Evolutionary conservation across 441 rosid species (phyloP), one percentile per base, ranked within the genome.

Genomic region (Lepidium campestre): DNA sequence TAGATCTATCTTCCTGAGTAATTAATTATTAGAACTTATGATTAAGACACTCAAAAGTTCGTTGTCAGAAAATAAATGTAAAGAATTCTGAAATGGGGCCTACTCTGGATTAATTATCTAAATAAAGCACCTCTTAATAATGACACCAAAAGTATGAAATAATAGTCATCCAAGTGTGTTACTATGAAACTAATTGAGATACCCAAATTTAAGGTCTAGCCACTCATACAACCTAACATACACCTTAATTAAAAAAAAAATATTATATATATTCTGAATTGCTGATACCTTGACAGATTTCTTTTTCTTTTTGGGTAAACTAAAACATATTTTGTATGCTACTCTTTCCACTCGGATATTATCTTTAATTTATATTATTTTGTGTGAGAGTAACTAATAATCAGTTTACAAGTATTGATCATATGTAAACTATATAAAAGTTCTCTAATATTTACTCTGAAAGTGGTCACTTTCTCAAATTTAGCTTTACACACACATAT

Each of bases 1-100:
- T 65, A 72, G 71, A 72, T 72, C 76, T 72, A 66, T 72, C 76
- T 72, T 66, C 34, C 57, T 59, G 72, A 72, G 52, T 73, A 67
- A 44, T 44, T 32, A 29, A 73, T 66, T 25, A 73, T 73, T 73
- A 57, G 50, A 53, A 44, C 72, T 1, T 52, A 73, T 72, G 76
- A 73, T 73, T 73, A 66, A 65, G 62, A 58, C 76, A 50, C 71
- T 65, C 4, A 65, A 72, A 65, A 72, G 49, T 44, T 65, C 49
- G 17, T 50, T 65, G 72, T 52, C 76, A 65, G 71, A 41, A 50
- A 57, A 40, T 10, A 57, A 49, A 34, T 18, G 36, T 66, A 66
- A 59, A 52, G 13, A 66, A 59, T 36, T 36, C 32, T 50, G 47
- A 57, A 50, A 42, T 18, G 23, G 71, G 57, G 36, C 72, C 76